Conservation (phyloP, 306 rosid species). For the Biancaea sappan region DNA sequence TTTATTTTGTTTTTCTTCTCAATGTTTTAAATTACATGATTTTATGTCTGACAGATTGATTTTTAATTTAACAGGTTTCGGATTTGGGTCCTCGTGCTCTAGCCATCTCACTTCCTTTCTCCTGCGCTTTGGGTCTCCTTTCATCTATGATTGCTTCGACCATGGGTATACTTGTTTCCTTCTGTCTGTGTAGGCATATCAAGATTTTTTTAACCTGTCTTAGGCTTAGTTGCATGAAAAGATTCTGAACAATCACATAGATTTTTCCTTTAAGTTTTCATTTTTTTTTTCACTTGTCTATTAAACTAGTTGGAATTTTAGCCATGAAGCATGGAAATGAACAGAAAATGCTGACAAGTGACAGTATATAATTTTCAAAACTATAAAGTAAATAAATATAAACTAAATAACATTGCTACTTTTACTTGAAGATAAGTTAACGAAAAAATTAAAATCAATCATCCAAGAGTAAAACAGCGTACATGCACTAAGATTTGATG, state of each 20-base stretch:
- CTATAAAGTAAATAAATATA: background rate
- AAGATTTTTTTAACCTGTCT: background rate
- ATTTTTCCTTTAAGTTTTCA: background rate
- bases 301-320: background rate
- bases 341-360: background rate
- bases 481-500: conserved; percentile 10
- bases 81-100: conserved; percentile 86
- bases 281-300: background rate
- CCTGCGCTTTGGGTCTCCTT: conserved; percentile 70
- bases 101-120: conserved; percentile 79
- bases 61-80: conserved; percentile 63
- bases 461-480: background rate
- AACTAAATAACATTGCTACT: background rate
- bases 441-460: background rate
- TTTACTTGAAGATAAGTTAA: conserved; percentile 14
- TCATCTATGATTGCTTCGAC: conserved; percentile 80
- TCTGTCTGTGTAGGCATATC: conserved; percentile 28
- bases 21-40: conserved; percentile 9
- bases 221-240: background rate
- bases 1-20: conserved; percentile 8
- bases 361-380: background rate
- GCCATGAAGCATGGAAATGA: background rate
- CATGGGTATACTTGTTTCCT: conserved; percentile 63
- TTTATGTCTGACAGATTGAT: conserved; percentile 26
- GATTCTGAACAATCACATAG: background rate